Evolutionary conservation across 2,329 filamentous ascomycete species (phyloP), one percentile per base, ranked within the genome.

Genomic region (Cordyceps javanica): DNA sequence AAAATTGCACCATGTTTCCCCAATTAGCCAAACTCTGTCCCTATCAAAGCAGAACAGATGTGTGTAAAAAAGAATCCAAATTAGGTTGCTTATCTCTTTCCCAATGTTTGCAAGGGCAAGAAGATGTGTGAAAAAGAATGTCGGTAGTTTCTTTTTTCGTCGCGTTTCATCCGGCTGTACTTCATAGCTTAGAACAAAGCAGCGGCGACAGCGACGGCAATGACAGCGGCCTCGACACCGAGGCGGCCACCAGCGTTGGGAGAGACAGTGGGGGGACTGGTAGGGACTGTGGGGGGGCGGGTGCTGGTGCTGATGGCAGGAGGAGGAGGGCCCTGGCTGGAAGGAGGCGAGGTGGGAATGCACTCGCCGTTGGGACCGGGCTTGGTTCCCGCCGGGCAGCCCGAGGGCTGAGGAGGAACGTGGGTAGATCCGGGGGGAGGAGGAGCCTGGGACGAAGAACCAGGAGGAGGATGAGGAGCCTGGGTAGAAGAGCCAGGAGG

Each of bases 221-320:
- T 68, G 51, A 66, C 68, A 48, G 65, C 64, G 53, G 67, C 58
- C 60, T 66, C 64, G 46, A 69, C 57, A 60, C 56, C 60, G 41
- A 72, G 60, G 59, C 68, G 70, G 57, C 64, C 68, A 53, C 69
- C 70, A 55, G 66, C 70, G n/a, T n/a, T n/a, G 48, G 65, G 66
- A 48, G 66, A 69, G 49, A 68, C 63, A 25, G 63, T 59, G 44
- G 64, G 62, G 46, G 64, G 60, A 36, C 55, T 61, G 39, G 61
- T 38, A 21, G 60, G 21, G 36, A 28, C 36, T 19, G 59, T 52
- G 36, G 55, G 32, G n/a, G 30, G 16, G 26, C 44, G 58, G 13
- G 58, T 53, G 50, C 13, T 44, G 42, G 50, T 66, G 38, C 58
- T 61, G 42, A 63, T 62, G 45, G 65, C 57, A 13, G 55, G 39